Conservation (phyloP, 768 basidiomycete species). For the Botryobasidium botryosum region DNA sequence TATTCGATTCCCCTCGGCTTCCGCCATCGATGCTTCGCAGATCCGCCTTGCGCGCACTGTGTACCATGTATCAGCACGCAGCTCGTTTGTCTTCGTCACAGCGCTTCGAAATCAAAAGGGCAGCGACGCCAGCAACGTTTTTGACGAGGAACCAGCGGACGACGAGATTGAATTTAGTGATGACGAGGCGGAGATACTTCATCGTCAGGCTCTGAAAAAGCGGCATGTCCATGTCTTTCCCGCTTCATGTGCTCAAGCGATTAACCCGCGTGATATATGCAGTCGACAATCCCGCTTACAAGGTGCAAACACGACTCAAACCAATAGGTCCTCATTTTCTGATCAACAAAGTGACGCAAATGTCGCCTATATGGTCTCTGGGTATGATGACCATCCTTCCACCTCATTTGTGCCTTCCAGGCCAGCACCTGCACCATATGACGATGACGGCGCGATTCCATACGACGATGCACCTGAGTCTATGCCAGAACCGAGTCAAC, state of each 20-base stretch:
- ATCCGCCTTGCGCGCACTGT: slow-evolving; percentile 31
- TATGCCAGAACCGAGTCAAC: neutral
- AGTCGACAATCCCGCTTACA: no score
- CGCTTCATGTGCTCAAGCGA: no score
- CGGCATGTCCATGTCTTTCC: slow-evolving; percentile 24
- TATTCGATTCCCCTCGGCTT: slow-evolving; percentile 54
- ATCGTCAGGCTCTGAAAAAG: slow-evolving; percentile 42
- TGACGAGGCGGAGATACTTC: slow-evolving; percentile 74
- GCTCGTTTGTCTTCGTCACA: slow-evolving; percentile 68
- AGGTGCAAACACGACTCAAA: no score
- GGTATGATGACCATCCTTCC: no score
- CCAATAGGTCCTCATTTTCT: no score
- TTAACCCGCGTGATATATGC: no score
- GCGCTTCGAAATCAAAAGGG: slow-evolving; percentile 59
- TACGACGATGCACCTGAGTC: neutral
- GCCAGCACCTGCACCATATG: slow-evolving; percentile 55
- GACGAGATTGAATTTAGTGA: slow-evolving; percentile 91
- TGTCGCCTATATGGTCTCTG: no score
- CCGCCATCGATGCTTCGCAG: slow-evolving; percentile 41
- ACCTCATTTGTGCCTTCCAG: slow-evolving; percentile 30
- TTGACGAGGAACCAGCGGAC: slow-evolving; percentile 86
- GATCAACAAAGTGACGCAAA: no score
- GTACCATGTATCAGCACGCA: slow-evolving; percentile 66
- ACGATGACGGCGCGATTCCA: slow-evolving; percentile 26
- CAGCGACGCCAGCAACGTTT: slow-evolving; percentile 85